These are phyloP conservation scores for Leccinum subgranulosum DNA, from an alignment of 768 basidiomycete species.

Conservation along the genomic window DNA sequence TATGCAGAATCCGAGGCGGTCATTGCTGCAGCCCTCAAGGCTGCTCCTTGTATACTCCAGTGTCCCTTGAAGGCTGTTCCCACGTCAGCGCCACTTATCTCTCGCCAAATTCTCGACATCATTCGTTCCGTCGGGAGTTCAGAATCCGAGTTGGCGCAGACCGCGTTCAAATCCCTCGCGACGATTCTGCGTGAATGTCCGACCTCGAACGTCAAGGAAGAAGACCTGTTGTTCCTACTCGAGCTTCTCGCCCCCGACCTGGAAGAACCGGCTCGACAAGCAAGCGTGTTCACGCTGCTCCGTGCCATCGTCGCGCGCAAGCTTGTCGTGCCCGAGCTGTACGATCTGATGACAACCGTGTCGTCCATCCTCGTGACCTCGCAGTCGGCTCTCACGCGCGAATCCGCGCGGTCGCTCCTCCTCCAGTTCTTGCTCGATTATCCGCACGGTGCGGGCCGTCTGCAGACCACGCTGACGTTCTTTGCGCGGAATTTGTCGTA, in stretches of 20 bases:
- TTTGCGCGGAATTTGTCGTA: conserved; percentile 91
- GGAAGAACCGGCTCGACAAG: conserved; percentile 85
- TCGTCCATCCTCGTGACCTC: conserved; percentile 91
- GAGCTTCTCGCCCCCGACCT: conserved; percentile 86
- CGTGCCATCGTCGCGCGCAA: conserved; percentile 88
- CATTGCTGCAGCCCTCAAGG: conserved; percentile 71
- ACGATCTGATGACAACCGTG: conserved; percentile 93
- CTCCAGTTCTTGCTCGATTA: conserved; percentile 97
- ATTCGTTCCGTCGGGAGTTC: conserved; percentile 80
- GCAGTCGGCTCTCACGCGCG: conserved; percentile 88
- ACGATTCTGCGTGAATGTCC: conserved; percentile 89
- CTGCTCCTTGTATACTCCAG: conserved; percentile 74
- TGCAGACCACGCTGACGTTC: conserved; percentile 86
- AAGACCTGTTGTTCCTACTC: conserved; percentile 83
- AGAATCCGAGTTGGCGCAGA: conserved; percentile 87
- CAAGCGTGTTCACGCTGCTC: conserved; percentile 81
- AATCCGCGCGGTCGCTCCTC: conserved; percentile 82
- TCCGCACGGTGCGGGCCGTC: conserved; percentile 89
- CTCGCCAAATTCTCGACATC: conserved; percentile 81
- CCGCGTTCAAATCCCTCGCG: conserved; percentile 82
- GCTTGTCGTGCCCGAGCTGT: conserved; percentile 93
- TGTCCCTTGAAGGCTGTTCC: conserved; percentile 78
- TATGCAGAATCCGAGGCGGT: conserved; percentile 81
- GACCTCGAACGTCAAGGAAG: conserved; percentile 77
- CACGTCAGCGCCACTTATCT: conserved; percentile 75